Conservation (phyloP, 2,329 filamentous ascomycete genomes). For the Thelonectria blattea region DNA sequence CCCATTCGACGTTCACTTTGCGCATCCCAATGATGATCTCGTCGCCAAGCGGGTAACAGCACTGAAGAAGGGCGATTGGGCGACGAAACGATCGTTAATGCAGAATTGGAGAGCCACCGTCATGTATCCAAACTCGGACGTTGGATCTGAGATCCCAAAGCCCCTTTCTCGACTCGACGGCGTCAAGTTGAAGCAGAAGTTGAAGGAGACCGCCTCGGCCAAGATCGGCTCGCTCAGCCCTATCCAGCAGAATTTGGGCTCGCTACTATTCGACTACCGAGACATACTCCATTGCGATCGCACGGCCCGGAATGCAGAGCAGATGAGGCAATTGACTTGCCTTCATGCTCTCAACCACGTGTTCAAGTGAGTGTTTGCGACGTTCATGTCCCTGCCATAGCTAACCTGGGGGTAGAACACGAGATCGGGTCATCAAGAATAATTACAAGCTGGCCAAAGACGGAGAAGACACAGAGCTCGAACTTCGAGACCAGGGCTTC, state of each 20-base stretch:
- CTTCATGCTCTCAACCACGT: conserved; percentile 91
- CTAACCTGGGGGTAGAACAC: conserved; percentile 62
- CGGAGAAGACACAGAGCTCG: conserved; percentile 67
- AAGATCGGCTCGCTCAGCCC: conserved; percentile 64
- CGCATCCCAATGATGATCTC: conserved; percentile 66
- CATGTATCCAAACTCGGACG: conserved; percentile 52
- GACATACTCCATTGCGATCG: conserved; percentile 81
- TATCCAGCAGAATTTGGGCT: conserved; percentile 69
- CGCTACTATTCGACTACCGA: conserved; percentile 79
- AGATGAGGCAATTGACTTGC: conserved; percentile 74
- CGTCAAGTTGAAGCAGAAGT: conserved; percentile 73
- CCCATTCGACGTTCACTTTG: conserved; percentile 84
- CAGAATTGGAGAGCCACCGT: conserved; percentile 56
- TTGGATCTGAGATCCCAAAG: conserved; percentile 40
- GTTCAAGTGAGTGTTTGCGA: conserved; percentile 67
- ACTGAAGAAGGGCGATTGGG: conserved; percentile 58
- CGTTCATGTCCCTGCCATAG: background rate
- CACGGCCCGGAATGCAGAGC: conserved; percentile 69
- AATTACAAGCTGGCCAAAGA: conserved; percentile 78
- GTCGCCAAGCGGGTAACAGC: conserved; percentile 61
- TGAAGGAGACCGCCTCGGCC: conserved; percentile 61
- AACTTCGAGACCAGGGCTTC: conserved; percentile 92
- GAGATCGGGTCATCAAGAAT: conserved; percentile 91
- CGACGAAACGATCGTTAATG: conserved; percentile 52
- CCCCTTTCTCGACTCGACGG: conserved; percentile 49